Evolutionary conservation across 2,329 filamentous ascomycete species (phyloP).

Genomic region (Cladosporium halotolerans): DNA sequence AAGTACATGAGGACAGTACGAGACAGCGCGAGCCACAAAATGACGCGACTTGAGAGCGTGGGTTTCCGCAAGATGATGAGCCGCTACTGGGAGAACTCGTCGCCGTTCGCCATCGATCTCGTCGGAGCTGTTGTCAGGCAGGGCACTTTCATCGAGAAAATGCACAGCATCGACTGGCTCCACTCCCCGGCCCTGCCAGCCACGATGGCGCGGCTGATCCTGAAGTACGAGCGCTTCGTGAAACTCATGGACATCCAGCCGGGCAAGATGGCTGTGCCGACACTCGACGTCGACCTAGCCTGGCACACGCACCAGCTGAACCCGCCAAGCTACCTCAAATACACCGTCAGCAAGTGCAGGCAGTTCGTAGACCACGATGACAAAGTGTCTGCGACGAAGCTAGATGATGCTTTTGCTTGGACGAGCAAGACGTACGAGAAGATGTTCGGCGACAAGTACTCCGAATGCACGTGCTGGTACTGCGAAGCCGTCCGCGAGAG

Average conservation of each 20-base stretch:
- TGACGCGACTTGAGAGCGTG: conserved; percentile 27
- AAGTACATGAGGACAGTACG: conserved; percentile 35
- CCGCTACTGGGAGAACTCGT: conserved; percentile 63
- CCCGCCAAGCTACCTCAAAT: conserved; percentile 56
- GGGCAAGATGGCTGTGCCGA: conserved; percentile 55
- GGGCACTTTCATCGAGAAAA: conserved; percentile 63
- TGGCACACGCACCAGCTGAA: conserved; percentile 78
- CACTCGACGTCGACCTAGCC: conserved; percentile 66
- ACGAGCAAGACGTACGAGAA: conserved; percentile 66
- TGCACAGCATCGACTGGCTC: conserved; percentile 71
- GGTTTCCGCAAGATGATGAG: conserved; percentile 62
- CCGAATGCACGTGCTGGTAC: conserved; percentile 76
- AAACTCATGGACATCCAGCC: conserved; percentile 47
- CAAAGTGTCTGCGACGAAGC: conserved; percentile 64
- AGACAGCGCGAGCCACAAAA: conserved; percentile 1
- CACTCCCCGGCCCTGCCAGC: conserved; percentile 59
- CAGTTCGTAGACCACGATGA: conserved; percentile 77
- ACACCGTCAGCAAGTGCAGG: conserved; percentile 42
- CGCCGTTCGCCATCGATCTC: conserved; percentile 59
- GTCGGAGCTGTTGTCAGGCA: conserved; percentile 61
- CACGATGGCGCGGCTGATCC: conserved; percentile 59
- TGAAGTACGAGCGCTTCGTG: conserved; percentile 61
- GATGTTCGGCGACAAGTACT: conserved; percentile 60
- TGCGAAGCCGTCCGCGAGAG: conserved; percentile 64
- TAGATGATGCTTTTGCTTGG: conserved; percentile 63